Evolutionary conservation across 257 asterid species (phyloP).

Genomic region (Verbena officinalis): DNA sequence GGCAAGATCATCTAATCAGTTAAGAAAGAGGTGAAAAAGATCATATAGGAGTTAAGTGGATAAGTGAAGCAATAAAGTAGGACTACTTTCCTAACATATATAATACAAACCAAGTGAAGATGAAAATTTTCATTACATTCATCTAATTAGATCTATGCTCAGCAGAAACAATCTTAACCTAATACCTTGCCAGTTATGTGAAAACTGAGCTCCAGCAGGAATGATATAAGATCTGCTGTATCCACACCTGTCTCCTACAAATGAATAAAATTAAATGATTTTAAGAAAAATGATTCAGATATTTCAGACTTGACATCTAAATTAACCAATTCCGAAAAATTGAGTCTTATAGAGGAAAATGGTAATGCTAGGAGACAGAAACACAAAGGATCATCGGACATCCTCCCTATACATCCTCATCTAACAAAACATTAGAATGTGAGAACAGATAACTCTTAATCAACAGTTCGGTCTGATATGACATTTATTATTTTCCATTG

Average conservation of each 20-base stretch:
- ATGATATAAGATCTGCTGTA: slow-evolving; percentile 91
- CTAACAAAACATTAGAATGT: slow-evolving; percentile 3
- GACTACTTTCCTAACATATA: background rate
- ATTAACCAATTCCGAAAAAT: slow-evolving; percentile 5
- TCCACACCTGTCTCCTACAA: slow-evolving; percentile 93
- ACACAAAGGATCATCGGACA: background rate
- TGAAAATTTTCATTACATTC: background rate
- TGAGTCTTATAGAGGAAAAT: slow-evolving; percentile 15
- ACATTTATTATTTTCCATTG: slow-evolving; percentile 6
- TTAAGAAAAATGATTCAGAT: background rate
- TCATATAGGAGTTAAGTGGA: background rate
- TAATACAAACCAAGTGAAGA: slow-evolving; percentile 11
- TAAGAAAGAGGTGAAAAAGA: slow-evolving; percentile 4
- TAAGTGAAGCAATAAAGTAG: background rate
- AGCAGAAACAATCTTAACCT: slow-evolving; percentile 20
- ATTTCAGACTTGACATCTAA: slow-evolving; percentile 3
- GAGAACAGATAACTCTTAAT: slow-evolving; percentile 1
- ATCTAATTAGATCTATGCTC: slow-evolving; percentile 6
- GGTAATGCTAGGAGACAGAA: slow-evolving; percentile 17
- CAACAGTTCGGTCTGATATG: slow-evolving; percentile 11
- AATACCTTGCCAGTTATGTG: slow-evolving; percentile 94
- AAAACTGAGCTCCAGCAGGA: slow-evolving; percentile 94
- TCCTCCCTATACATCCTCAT: slow-evolving; percentile 14
- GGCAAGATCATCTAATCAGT: slow-evolving; percentile 6
- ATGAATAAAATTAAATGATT: slow-evolving; percentile 12